phyloP scores from a whole-genome alignment of 2,329 filamentous ascomycete species.

The Colletotrichum shisoi region DNA sequence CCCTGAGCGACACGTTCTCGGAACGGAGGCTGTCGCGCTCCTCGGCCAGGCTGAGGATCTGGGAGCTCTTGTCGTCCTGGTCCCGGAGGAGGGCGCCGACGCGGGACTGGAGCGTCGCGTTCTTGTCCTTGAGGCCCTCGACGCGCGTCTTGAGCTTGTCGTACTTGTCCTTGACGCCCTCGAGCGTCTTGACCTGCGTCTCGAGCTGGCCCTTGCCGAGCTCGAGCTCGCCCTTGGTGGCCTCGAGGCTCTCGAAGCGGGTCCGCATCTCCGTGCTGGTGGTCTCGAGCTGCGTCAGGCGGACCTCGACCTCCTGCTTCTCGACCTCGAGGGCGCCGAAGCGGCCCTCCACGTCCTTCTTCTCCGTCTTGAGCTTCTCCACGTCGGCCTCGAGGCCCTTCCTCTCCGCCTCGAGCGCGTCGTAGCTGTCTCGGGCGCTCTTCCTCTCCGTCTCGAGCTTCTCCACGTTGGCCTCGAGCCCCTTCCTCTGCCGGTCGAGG shows the following conservation, averaged over 20 bases:
- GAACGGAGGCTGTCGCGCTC: constrained; percentile 34
- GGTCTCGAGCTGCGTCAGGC: constrained; percentile 27
- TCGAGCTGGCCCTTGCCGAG: constrained; percentile 25
- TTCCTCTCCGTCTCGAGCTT: constrained; percentile 34
- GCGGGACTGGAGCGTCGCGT: constrained; percentile 32
- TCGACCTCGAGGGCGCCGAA: constrained; percentile 26
- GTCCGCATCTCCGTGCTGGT: constrained; percentile 26
- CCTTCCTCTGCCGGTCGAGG: constrained; percentile 36
- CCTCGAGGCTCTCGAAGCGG: constrained; percentile 34
- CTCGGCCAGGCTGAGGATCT: constrained; percentile 32
- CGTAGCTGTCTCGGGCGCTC: constrained; percentile 14
- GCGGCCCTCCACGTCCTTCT: constrained; percentile 21
- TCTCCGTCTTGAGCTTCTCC: constrained; percentile 25
- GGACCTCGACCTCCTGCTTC: constrained; percentile 32
- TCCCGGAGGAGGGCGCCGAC: constrained; percentile 34
- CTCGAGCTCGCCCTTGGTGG: constrained; percentile 33
- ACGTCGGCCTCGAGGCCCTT: constrained; percentile 27
- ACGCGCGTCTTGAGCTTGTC: constrained; percentile 34
- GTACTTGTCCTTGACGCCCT: constrained; percentile 36
- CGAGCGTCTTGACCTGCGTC: constrained; percentile 34
- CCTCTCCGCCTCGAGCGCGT: constrained; percentile 28
- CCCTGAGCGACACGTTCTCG: constrained; percentile 34
- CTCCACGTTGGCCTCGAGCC: constrained; percentile 32
- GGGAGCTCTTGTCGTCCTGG: constrained; percentile 37
- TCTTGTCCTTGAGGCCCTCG: constrained; percentile 33